Base-by-base conservation (phyloP, 371 early-diverging fungal genomes). In the Funneliformis caledonium region DNA sequence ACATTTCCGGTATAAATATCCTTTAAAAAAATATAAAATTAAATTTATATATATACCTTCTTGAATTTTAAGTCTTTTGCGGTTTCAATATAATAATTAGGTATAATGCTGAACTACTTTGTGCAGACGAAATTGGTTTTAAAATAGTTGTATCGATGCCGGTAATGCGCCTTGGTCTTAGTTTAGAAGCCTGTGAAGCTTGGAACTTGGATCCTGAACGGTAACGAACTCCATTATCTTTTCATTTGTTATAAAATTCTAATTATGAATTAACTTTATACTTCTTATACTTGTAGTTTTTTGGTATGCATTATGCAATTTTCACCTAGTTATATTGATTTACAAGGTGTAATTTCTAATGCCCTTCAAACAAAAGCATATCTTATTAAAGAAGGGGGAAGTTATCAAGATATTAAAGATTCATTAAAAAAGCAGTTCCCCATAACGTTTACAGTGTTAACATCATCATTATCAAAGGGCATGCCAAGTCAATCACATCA, bases 281-380 rank as follows among this genome's bases (percentile, higher is more conserved):
- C 62, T 37, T 65, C 26, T 70, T 26, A 47, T 45, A 19, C 11
- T 22, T 52, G 42, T 50, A 81, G 81, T n/a, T 77, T 68, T 56
- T 26, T 81, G n/a, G 81, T 81, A n/a, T 81, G 81, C 81, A 81
- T 52, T 12, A 81, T 81, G 69, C 81, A 81, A 77, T 81, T 81
- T 50, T 67, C 77, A 64, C 56, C 79, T 2, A 65, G 26, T 45
- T 81, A 81, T 70, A 70, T 81, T 45, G 65, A 81, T 68, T 67
- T 81, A 60, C 62, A 81, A 56, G 52, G 61, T 50, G 65, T 48
- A 9, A 56, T 76, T 6, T 16, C 56, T 33, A 43, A 81, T 47
- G 81, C 76, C 9, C 59, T 33, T 31, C 65, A 45, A 48, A 59
- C n/a, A 1, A 77, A 76, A 52, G 47, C 76, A 4, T 48, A 56